phyloP scores from a whole-genome alignment of 2,329 filamentous ascomycete genomes.

The Aspergillus versicolor region DNA sequence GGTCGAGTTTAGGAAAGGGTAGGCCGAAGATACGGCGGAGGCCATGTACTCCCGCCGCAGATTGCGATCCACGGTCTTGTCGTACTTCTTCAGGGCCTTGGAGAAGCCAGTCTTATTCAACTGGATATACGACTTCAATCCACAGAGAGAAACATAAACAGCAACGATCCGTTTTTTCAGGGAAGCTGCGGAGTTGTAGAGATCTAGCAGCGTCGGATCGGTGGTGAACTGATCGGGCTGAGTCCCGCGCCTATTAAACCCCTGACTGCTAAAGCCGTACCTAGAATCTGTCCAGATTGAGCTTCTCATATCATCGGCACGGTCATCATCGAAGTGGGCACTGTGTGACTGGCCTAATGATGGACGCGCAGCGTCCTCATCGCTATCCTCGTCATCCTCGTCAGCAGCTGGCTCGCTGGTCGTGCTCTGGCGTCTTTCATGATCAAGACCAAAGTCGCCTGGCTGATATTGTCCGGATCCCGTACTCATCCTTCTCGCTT shows the following conservation, averaged over 20 bases:
- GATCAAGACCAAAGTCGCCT: constrained; percentile 49
- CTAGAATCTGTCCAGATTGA: constrained; percentile 30
- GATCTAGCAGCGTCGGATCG: constrained; percentile 67
- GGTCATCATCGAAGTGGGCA: constrained; percentile 28
- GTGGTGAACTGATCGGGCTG: constrained; percentile 75
- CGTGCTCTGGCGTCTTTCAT: constrained; percentile 47
- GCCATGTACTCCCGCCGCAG: constrained; percentile 76
- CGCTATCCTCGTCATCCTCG: constrained; percentile 58
- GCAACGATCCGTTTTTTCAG: constrained; percentile 88
- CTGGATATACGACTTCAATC: constrained; percentile 93
- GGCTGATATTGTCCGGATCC: constrained; percentile 41
- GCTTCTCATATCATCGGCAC: constrained; percentile 34
- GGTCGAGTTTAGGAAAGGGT: constrained; percentile 75
- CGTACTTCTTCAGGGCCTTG: constrained; percentile 97
- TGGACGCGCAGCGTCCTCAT: constrained; percentile 48
- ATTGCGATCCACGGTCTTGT: constrained; percentile 87
- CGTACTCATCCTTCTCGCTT: constrained; percentile 42
- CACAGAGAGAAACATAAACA: constrained; percentile 88
- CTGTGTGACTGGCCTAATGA: constrained; percentile 24
- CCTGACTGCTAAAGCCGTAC: constrained; percentile 17
- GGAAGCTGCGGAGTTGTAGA: constrained; percentile 73
- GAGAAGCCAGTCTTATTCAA: constrained; percentile 95
- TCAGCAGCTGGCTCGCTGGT: constrained; percentile 52
- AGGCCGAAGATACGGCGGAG: constrained; percentile 70
- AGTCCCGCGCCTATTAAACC: constrained; percentile 21